Evolutionary conservation across 441 rosid species (phyloP), one percentile per base, ranked within the genome.

Genomic region (Gossypium armourianum): DNA sequence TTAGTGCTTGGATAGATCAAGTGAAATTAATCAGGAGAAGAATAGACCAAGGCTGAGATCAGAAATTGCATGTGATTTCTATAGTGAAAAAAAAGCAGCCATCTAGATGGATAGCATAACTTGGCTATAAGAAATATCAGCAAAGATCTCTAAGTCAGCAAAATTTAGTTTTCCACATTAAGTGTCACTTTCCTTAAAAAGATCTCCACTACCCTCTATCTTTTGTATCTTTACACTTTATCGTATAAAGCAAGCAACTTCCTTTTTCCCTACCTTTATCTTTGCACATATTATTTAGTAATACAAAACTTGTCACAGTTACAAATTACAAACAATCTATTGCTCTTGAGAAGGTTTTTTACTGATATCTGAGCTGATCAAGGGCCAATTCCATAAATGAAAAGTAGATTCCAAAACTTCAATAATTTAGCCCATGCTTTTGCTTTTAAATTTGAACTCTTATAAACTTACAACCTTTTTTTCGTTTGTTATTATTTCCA

Each of bases 141-240:
- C 15, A 3, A 40, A 66, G 43, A 50, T 66, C 58, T 3, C 26
- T 50, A 50, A 3, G 59, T 20, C 47, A 26, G 47, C 9, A 52
- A 4, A 50, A 49, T 23, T 50, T 50, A 13, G 9, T 26, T 50
- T 66, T 26, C 59, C 23, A 26, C 17, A 12, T 15, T 36, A 66
- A 15, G 15, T 49, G 70, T 49, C 70, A 66, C 47, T 50, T 65
- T 66, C 59, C 59, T 26, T 50, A 26, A 50, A 50, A 66, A 52
- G 45, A 66, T 50, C 47, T 66, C 9, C 59, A 26, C 45, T 66
- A 49, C n/a, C 58, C 23, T 43, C 19, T 2, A 9, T 49, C 69
- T 47, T 49, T 65, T 65, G 45, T 50, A 36, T 62, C 15, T 32
- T 62, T 28, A 45, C 50, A 62, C 66, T 8, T 32, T 32, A 62